phyloP scores from a whole-genome alignment of 1,284 basidiomycete genomes.

The Heterobasidion occidentale region DNA sequence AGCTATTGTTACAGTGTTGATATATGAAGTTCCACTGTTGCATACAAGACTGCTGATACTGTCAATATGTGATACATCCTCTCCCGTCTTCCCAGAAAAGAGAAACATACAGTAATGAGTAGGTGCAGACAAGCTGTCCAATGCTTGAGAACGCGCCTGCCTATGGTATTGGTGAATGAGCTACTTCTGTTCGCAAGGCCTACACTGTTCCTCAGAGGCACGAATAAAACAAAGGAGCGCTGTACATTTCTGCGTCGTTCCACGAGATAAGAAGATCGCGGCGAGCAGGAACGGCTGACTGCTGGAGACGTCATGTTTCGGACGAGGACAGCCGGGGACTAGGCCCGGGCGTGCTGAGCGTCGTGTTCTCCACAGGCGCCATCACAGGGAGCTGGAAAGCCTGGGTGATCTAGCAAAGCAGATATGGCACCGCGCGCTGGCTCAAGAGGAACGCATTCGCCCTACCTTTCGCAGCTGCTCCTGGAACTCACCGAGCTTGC shows the following conservation, averaged over 20 bases:
- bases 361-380: conserved; percentile 1
- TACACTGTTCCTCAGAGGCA: no score
- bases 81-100: no score
- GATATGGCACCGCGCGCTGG: background rate
- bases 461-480: conserved; percentile 14
- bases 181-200: no score
- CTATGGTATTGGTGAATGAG: no score
- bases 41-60: no score
- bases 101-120: no score
- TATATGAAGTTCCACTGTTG: no score
- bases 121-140: no score
- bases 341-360: conserved; percentile 7
- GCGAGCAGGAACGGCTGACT: background rate
- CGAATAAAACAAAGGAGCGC: no score
- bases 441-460: background rate
- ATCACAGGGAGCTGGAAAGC: conserved; percentile 10
- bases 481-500: conserved; percentile 12
- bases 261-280: background rate
- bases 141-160: no score
- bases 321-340: conserved; percentile 10
- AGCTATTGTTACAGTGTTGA: no score
- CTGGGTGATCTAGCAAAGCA: conserved; percentile 10
- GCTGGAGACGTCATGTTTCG: background rate
- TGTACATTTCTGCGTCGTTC: background rate
- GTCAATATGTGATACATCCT: no score